phyloP scores from a whole-genome alignment of 1,284 basidiomycete genomes.

The Kalmanozyma brasiliensis region DNA sequence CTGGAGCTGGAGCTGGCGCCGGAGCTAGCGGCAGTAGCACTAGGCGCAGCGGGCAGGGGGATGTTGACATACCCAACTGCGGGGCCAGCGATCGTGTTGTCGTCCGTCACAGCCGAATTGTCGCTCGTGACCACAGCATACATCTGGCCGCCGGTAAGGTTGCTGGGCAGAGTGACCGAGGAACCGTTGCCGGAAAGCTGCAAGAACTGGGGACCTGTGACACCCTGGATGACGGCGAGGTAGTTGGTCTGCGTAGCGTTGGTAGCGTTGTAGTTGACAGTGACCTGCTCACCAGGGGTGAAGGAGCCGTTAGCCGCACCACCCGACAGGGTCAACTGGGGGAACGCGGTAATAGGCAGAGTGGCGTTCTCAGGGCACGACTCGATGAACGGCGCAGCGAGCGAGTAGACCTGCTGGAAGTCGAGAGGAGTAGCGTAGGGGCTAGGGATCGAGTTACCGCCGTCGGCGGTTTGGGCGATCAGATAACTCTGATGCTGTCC shows the following conservation, averaged over 20 bases:
- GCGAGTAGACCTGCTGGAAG: conserved; percentile 60
- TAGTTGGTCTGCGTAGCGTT: conserved; percentile 21
- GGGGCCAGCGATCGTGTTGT: conserved; percentile 49
- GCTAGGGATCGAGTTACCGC: conserved; percentile 33
- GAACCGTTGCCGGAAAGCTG: conserved; percentile 12
- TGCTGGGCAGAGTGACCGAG: conserved; percentile 30
- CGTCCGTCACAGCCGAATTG: conserved; percentile 35
- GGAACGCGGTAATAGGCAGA: conserved; percentile 43
- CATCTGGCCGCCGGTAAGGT: conserved; percentile 51
- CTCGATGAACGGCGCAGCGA: conserved; percentile 58
- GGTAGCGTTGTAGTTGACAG: conserved; percentile 24
- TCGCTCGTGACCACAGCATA: conserved; percentile 45
- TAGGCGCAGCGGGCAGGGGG: conserved; percentile 43
- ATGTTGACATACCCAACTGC: conserved; percentile 40
- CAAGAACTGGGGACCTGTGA: conserved; percentile 26
- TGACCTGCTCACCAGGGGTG: conserved; percentile 47
- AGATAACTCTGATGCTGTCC: conserved; percentile 71
- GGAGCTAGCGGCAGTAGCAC: conserved; percentile 7
- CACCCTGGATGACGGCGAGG: conserved; percentile 46
- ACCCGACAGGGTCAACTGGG: conserved; percentile 17
- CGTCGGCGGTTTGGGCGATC: conserved; percentile 58
- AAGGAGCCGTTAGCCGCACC: conserved; percentile 25
- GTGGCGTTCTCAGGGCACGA: conserved; percentile 35
- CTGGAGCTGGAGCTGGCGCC: not conserved
- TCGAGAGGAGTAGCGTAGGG: conserved; percentile 52